These are phyloP conservation scores for Mycena filopes DNA, from an alignment of 768 basidiomycete genomes.

Conservation along the genomic window DNA sequence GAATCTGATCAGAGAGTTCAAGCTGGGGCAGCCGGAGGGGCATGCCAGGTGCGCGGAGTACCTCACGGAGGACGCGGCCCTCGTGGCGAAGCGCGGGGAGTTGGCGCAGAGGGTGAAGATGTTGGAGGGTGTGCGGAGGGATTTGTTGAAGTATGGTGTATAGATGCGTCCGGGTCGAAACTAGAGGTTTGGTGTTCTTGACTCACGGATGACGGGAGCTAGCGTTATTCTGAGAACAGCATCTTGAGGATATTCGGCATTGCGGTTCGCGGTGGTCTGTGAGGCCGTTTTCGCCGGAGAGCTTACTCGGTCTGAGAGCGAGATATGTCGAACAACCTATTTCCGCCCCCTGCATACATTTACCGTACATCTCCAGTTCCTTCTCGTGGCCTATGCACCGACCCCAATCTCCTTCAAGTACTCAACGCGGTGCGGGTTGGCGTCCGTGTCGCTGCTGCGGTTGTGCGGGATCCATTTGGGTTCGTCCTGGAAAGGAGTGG, in stretches of 20 bases:
- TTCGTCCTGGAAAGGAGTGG: constrained; percentile 71
- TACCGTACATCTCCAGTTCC: too few relatives aligned
- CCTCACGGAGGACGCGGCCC: constrained; percentile 56
- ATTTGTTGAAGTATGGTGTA: constrained; percentile 41
- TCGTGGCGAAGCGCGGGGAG: constrained; percentile 45
- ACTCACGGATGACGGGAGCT: too few relatives aligned
- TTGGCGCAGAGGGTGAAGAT: constrained; percentile 45
- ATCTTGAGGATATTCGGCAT: too few relatives aligned
- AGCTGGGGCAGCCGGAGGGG: constrained; percentile 45
- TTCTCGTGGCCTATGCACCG: too few relatives aligned
- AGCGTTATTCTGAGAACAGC: too few relatives aligned
- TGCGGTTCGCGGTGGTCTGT: too few relatives aligned
- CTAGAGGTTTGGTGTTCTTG: too few relatives aligned
- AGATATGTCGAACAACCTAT: too few relatives aligned
- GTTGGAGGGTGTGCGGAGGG: constrained; percentile 51
- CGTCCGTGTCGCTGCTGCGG: constrained; percentile 69
- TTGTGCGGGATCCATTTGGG: constrained; percentile 91
- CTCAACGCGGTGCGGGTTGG: constrained; percentile 67
- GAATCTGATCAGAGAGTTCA: constrained; percentile 47
- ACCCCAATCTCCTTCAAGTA: constrained; percentile 67
- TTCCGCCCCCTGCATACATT: too few relatives aligned
- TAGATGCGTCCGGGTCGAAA: too few relatives aligned
- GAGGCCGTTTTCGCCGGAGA: too few relatives aligned
- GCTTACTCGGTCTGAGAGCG: too few relatives aligned
- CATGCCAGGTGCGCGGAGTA: constrained; percentile 50